Evolutionary conservation across 208 protist genomes (phyloP).

Genomic region (Acanthamoeba royreba): DNA sequence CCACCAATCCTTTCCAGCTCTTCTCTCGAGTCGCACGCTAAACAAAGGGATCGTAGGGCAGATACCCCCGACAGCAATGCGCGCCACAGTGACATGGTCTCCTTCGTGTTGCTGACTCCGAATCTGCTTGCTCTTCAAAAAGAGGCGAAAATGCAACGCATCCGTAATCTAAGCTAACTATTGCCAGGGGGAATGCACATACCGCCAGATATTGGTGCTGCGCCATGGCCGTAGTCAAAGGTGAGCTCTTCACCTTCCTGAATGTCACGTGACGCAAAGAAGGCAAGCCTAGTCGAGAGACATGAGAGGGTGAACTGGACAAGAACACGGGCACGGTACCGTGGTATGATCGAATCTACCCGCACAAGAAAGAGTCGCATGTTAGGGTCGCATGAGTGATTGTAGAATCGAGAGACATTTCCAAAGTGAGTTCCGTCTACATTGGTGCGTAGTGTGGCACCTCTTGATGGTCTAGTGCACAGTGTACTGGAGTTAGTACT

Average conservation of each 20-base stretch:
- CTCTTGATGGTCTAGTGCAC: neutral
- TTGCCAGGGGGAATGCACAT: no score
- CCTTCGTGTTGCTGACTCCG: neutral
- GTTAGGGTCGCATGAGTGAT: slow-evolving; percentile 45
- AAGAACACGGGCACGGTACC: neutral
- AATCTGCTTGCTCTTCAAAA: no score
- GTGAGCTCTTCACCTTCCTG: slow-evolving; percentile 15
- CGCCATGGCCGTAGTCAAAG: slow-evolving; percentile 22
- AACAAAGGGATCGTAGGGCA: neutral
- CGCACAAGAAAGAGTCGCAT: neutral
- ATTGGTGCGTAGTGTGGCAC: neutral
- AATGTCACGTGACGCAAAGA: neutral
- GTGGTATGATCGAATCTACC: neutral
- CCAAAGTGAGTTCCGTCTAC: neutral
- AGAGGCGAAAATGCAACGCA: no score
- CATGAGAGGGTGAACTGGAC: neutral
- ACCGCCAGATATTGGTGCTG: no score
- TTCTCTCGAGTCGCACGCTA: no score
- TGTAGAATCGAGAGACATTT: slow-evolving; percentile 32
- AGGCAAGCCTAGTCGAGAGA: neutral
- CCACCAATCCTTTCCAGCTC: no score
- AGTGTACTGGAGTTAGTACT: neutral
- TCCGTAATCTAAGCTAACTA: neutral
- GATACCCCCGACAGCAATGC: neutral
- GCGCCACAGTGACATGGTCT: neutral